Conservation (phyloP, 331 rosid species). For the Quercus tomentella region DNA sequence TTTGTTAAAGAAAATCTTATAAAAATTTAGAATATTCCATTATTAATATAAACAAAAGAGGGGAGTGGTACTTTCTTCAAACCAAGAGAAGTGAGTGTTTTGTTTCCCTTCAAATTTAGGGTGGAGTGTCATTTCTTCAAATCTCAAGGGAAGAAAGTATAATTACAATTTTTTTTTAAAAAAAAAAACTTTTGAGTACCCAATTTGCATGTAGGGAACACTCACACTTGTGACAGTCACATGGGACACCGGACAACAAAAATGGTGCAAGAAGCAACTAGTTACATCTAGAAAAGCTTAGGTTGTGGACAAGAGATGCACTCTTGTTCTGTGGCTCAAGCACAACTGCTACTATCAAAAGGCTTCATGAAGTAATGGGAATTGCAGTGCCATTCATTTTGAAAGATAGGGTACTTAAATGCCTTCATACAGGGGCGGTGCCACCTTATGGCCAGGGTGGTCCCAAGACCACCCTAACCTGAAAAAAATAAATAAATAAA, state of each 20-base stretch:
- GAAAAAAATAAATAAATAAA: too few relatives aligned
- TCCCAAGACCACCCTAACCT: too few relatives aligned
- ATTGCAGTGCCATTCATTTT: constrained; percentile 55
- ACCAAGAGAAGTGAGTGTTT: background rate
- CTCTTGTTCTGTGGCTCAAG: constrained; percentile 73
- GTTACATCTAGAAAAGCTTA: constrained; percentile 64
- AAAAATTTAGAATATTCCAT: too few relatives aligned
- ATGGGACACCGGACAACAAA: constrained; percentile 72
- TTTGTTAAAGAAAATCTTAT: too few relatives aligned
- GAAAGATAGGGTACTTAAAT: constrained; percentile 39
- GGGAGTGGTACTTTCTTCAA: too few relatives aligned
- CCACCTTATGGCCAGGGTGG: too few relatives aligned
- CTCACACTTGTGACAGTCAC: constrained; percentile 71
- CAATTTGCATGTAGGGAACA: constrained; percentile 44
- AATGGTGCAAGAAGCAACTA: constrained; percentile 44
- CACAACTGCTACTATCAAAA: constrained; percentile 68
- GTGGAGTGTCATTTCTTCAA: background rate
- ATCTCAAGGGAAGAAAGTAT: too few relatives aligned
- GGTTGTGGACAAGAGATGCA: constrained; percentile 57
- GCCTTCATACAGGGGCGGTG: background rate
- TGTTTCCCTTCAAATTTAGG: background rate
- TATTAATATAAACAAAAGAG: too few relatives aligned
- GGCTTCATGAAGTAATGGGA: constrained; percentile 87
- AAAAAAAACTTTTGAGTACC: background rate
- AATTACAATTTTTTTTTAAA: background rate